Base-by-base conservation (phyloP, 345 rosid species). In the Rhodamnia argentea region DNA sequence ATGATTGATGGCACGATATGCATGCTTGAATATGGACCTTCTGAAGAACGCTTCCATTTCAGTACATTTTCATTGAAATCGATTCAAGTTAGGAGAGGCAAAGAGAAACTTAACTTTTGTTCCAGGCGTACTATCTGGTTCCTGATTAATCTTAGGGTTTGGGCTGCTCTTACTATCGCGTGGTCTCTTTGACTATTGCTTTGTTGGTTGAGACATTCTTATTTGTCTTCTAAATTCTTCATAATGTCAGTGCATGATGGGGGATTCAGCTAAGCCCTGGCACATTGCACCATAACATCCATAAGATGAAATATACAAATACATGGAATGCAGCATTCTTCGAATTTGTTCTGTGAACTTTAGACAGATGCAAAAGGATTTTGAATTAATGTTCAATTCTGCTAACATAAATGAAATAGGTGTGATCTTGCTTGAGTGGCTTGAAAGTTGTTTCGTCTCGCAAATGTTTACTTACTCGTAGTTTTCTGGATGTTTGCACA, bases 401-500 rank as follows among this genome's bases (percentile, higher is more conserved):
- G 27, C 23, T 23, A 24, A 5, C 60, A 57, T 57, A 8, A n/a
- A 57, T 57, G n/a, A 70, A 40, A 70, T 37, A 24, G 81, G 47
- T 26, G 23, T 70, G 11, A 70, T 70, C 26, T 70, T 70, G 47
- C 81, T 70, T 20, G 47, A 37, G 47, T 18, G 24, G 81, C 81
- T 70, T 32, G 81, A 70, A 70, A 10, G 81, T 70, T 37, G 47
- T 70, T 70, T 70, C 2, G 81, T 70, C 26, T 70, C 2, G 1
- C 81, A 37, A 37, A 37, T 70, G 47, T 70, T 18, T 70, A 70
- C 81, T 70, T 37, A 62, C 1, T 16, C 12, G 1, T 70, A 37
- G 81, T 70, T 70, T 37, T 70, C 81, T 70, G 81, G 47, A 37
- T 70, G 81, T 24, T 37, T 70, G 47, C 14, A 0, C 88, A 97